Base-by-base conservation (phyloP, 805 yeast genomes). In the Zygoascus flipseniorum region DNA sequence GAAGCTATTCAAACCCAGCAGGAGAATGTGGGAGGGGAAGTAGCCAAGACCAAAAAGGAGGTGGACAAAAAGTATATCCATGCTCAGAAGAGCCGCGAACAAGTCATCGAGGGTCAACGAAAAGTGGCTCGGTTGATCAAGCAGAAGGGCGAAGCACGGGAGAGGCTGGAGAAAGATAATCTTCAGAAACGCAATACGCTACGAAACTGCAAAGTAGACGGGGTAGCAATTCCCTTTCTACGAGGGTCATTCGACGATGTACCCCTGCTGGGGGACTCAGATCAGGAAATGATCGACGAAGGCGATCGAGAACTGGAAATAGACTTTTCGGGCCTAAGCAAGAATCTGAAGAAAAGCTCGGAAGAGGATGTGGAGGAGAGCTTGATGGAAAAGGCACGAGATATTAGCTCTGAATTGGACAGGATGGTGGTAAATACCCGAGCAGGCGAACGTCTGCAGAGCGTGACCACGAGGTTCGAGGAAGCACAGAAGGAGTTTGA, bases 371-470 rank as follows among this genome's bases (percentile, higher is more conserved):
- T 58, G 11, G 66, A 61, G 31, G 56, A 53, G 61, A 20, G 60
- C 58, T 49, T 69, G 8, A 48, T 52, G 35, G 59, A 58, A 1
- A 54, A 57, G 23, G 57, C 66, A 55, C 72, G 51, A 60, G 66
- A 47, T 48, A 60, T 52, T 48, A 44, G 56, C 1, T 56, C 59
- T 9, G 68, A 65, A 41, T 55, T 68, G 39, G 70, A 68, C 31
- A 55, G 65, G 48, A 70, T 89, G 61, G 81, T 87, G 32, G 96
- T 97, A n/a, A 89, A 89, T 66, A 74, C 81, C 41, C 85, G 85
- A 58, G 96, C 97, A 0, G 71, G 78, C 31, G 95, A 86, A 51
- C 76, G 96, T 61, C 76, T 88, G 45, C 76, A 73, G 37, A 89
- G 85, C 51, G 86, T 85, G 8, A 82, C 85, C 57, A 72, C 66